A percentile compares a stretch with the other conserved stretches of the same genome.
These are phyloP conservation scores for Ogataea corticis DNA, from an alignment of 805 yeast species.

Conservation along the genomic window DNA sequence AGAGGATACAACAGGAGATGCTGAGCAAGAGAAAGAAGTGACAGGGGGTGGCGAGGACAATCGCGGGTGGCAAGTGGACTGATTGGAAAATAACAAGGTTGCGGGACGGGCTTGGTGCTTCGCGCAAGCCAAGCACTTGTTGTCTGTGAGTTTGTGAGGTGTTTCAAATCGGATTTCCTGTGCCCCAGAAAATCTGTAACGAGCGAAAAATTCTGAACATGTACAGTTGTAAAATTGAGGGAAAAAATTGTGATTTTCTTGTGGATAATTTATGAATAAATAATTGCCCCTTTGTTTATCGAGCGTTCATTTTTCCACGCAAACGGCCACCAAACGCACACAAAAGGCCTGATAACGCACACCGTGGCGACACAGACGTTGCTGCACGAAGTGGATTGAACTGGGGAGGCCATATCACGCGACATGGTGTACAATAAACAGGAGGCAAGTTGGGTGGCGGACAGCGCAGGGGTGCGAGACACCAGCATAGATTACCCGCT, in stretches of 20 bases:
- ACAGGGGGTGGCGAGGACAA: too few species aligned
- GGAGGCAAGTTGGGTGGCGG: background rate
- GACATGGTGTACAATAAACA: background rate
- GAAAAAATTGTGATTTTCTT: background rate
- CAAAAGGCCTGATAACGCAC: background rate
- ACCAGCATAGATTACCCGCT: constrained; percentile 7
- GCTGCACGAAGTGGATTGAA: background rate
- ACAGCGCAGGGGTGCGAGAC: background rate
- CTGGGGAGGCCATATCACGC: background rate
- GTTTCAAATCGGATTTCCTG: background rate
- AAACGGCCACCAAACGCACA: too few species aligned
- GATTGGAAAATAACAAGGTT: too few species aligned
- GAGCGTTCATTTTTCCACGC: too few species aligned
- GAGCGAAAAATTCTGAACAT: background rate
- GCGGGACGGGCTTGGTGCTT: too few species aligned
- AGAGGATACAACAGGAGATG: constrained; percentile 41
- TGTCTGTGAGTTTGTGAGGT: background rate
- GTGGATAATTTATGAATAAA: too few species aligned
- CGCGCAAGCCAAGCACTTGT: background rate
- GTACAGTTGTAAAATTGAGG: background rate
- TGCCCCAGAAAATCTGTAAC: background rate
- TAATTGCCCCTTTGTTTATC: too few species aligned
- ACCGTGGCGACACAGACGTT: background rate
- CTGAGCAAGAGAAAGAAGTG: constrained; percentile 12
- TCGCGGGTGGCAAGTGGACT: background rate